Evolutionary conservation across 73 alveolate genomes (phyloP).

Genomic region (Paramecium pentaurelia): DNA sequence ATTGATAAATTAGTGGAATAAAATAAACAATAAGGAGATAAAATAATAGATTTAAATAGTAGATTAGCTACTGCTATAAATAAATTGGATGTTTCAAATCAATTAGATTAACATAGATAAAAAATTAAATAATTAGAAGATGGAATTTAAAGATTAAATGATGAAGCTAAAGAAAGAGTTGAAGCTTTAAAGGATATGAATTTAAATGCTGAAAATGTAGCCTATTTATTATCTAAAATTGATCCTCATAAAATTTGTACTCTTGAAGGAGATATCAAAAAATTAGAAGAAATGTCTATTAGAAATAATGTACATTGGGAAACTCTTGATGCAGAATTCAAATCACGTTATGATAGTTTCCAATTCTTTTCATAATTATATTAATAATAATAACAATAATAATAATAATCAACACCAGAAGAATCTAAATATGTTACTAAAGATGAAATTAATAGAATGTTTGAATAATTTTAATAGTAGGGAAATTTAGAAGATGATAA

Average conservation of each 20-base stretch:
- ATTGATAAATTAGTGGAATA: constrained; percentile 38
- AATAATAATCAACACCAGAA: constrained; percentile 21
- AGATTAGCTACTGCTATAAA: constrained; percentile 39
- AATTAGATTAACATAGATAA: constrained; percentile 46
- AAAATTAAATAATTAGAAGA: constrained; percentile 44
- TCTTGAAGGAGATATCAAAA: constrained; percentile 50
- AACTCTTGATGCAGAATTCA: constrained; percentile 43
- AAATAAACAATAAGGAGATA: constrained; percentile 34
- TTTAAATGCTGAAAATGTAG: constrained; percentile 49
- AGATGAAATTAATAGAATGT: constrained; percentile 58
- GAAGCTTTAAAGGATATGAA: constrained; percentile 44
- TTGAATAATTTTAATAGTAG: not conserved
- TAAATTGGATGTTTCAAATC: constrained; percentile 16
- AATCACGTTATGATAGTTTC: not conserved
- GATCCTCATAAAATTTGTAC: constrained; percentile 63
- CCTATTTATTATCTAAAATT: constrained; percentile 20
- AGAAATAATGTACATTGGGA: constrained; percentile 51
- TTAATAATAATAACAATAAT: not conserved
- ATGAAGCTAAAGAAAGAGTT: constrained; percentile 29
- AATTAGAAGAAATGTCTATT: constrained; percentile 55
- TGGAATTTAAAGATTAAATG: constrained; percentile 29
- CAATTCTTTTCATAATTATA: not conserved
- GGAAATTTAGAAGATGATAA: constrained; percentile 59
- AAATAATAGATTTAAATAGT: constrained; percentile 28
- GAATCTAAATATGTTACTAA: constrained; percentile 27